These are phyloP conservation scores for Metschnikowia peoriensis DNA, from an alignment of 805 yeast genomes.

Conservation along the genomic window DNA sequence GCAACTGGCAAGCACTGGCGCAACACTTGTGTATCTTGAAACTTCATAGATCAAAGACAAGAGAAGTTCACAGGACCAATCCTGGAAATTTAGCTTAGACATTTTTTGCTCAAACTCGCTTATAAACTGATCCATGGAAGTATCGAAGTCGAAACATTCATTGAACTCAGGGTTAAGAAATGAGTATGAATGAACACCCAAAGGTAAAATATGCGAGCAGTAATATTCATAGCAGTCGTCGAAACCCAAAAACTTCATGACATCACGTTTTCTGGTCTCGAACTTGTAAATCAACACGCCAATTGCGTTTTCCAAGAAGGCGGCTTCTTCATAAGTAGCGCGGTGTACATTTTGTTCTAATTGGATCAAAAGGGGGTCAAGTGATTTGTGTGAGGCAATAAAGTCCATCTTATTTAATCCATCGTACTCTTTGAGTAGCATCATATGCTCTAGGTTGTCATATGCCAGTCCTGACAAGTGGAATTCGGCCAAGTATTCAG, in stretches of 20 bases:
- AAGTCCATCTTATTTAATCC: constrained; percentile 1
- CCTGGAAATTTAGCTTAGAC: constrained; percentile 1
- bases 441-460: not conserved
- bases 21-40: not conserved
- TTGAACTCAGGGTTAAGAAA: constrained; percentile 25
- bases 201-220: constrained; percentile 25
- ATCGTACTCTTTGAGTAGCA: not conserved
- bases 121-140: not conserved
- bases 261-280: constrained; percentile 16
- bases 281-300: constrained; percentile 38
- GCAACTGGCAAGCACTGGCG: constrained; percentile 25
- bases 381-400: not conserved
- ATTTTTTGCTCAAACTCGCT: constrained; percentile 14
- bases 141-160: constrained; percentile 8
- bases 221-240: constrained; percentile 15
- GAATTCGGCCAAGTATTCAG: constrained; percentile 15
- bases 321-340: constrained; percentile 5
- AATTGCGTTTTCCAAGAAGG: constrained; percentile 35
- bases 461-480: constrained; percentile 12
- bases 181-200: constrained; percentile 30
- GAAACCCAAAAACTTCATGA: constrained; percentile 23
- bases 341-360: constrained; percentile 20
- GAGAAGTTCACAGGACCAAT: constrained; percentile 6
- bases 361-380: constrained; percentile 7
- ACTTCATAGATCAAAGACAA: constrained; percentile 4